Base-by-base conservation (phyloP, 2,329 filamentous ascomycete genomes). In the Colletotrichum falcatum region DNA sequence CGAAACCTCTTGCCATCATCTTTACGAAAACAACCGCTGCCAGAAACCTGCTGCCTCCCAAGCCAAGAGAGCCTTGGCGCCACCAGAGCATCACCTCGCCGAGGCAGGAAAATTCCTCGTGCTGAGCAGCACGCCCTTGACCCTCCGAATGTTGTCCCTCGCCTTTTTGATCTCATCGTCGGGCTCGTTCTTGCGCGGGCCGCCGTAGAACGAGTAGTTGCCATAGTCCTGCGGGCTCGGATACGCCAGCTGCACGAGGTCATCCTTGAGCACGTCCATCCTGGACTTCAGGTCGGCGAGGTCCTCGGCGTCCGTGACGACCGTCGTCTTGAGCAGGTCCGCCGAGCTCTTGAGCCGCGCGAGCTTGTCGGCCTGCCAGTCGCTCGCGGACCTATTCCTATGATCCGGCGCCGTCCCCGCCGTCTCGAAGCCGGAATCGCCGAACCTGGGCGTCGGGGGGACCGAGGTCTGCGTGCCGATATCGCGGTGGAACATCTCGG, bases 401-500 rank as follows among this genome's bases (percentile, higher is more conserved):
- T 61, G 58, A 26, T n/a, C 54, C 5, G 68, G 33, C 20, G 20
- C 56, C 16, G 60, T 70, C 18, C 75, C 28, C 6, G 28, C 14
- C 23, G 5, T 23, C 46, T n/a, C 53, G 33, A 35, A 53, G 20
- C 2, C 39, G 51, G 26, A 56, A 46, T 70, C 55, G 20, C 28
- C 33, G 37, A 61, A 11, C n/a, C 33, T 26, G 33, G 73, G 68
- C 37, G 70, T 70, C 16, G 72, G 60, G 61, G 78, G 75, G 55
- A 76, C 75, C 28, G 89, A 90, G 0, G 93, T 96, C 79, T 96
- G 93, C 1, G 93, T 92, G 73, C 92, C 92, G 70, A 94, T 87
- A 77, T 96, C 93, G 55, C 92, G 89, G 79, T 95, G 92, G 81
- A 94, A 96, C 72, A 95, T 87, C 79, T 95, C 93, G 1, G 91